Percentiles rank a stretch among this genome's conserved stretches.
These are phyloP conservation scores for Kodamaea ohmeri DNA, from an alignment of 1,139 yeast genomes.

Conservation along the genomic window DNA sequence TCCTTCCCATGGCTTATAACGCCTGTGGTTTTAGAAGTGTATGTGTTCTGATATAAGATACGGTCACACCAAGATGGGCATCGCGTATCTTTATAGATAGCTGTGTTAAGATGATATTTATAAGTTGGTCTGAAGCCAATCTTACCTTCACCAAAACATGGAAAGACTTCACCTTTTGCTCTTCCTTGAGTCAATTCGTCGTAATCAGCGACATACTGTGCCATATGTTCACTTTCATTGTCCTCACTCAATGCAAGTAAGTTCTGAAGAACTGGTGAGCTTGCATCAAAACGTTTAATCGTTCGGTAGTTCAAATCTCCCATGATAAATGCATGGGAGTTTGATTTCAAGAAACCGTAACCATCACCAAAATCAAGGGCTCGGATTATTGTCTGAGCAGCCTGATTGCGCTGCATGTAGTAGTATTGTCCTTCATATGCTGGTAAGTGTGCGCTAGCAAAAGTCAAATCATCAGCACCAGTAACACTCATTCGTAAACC, in stretches of 20 bases:
- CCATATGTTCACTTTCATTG: constrained; percentile 15
- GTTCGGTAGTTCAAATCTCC: constrained; percentile 86
- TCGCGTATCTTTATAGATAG: constrained; percentile 55
- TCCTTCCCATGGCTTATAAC: constrained; percentile 3
- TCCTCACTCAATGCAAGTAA: constrained; percentile 12
- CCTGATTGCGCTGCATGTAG: constrained; percentile 49
- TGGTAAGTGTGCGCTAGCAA: constrained; percentile 67
- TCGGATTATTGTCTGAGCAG: constrained; percentile 49
- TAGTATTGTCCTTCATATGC: constrained; percentile 69
- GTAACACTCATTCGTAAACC: constrained; percentile 49
- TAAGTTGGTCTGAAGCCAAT: constrained; percentile 73
- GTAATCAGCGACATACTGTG: constrained; percentile 27
- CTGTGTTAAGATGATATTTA: constrained; percentile 55
- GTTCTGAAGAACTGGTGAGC: constrained; percentile 9
- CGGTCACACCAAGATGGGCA: constrained; percentile 92
- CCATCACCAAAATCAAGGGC: constrained; percentile 62
- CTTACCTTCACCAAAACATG: constrained; percentile 62
- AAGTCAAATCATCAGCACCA: constrained; percentile 45
- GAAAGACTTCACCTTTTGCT: constrained; percentile 45
- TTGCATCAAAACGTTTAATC: constrained; percentile 26
- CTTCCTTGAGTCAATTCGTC: constrained; percentile 62
- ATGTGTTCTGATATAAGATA: constrained; percentile 55
- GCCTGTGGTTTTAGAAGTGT: constrained; percentile 21
- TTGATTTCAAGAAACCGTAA: constrained; percentile 52
- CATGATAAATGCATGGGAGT: constrained; percentile 62